phyloP scores from a whole-genome alignment of 108 stramenopile genomes.

The Skeletonema potamos region DNA sequence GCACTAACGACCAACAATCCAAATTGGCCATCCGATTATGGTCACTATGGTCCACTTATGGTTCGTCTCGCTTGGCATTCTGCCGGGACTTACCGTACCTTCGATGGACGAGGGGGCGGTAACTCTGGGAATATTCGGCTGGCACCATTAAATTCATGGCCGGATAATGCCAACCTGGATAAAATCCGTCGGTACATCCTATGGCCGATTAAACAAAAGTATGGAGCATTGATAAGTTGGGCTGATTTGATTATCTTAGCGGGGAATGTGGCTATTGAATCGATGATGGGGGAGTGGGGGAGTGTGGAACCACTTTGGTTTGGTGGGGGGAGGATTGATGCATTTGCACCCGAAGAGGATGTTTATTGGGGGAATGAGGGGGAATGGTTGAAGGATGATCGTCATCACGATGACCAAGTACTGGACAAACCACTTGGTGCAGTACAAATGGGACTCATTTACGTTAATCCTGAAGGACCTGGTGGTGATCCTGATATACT shows the following conservation, averaged over 20 bases:
- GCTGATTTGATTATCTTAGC: conserved; percentile 85
- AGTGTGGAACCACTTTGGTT: conserved; percentile 67
- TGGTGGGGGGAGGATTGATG: conserved; percentile 69
- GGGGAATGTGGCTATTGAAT: conserved; percentile 78
- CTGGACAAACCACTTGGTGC: conserved; percentile 75
- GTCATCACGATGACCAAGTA: conserved; percentile 14
- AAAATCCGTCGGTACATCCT: conserved; percentile 63
- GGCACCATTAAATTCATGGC: conserved; percentile 78
- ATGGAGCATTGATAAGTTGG: conserved; percentile 61
- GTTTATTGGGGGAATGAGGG: conserved; percentile 77
- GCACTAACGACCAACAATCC: conserved; percentile 59
- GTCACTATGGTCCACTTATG: conserved; percentile 74
- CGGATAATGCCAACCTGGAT: conserved; percentile 81
- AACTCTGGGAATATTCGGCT: conserved; percentile 66
- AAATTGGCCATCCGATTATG: conserved; percentile 77
- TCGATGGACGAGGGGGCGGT: conserved; percentile 75
- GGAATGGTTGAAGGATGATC: conserved; percentile 58
- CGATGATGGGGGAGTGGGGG: conserved; percentile 46
- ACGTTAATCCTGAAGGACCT: conserved; percentile 87
- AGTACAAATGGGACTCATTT: conserved; percentile 79
- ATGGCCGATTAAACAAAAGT: conserved; percentile 81
- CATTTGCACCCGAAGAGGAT: conserved; percentile 66
- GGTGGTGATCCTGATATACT: conserved; percentile 67
- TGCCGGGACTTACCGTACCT: conserved; percentile 72
- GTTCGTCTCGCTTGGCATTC: conserved; percentile 70